Conservation (phyloP, 106 monocot genomes). For the Dendrobium chrysotoxum region DNA sequence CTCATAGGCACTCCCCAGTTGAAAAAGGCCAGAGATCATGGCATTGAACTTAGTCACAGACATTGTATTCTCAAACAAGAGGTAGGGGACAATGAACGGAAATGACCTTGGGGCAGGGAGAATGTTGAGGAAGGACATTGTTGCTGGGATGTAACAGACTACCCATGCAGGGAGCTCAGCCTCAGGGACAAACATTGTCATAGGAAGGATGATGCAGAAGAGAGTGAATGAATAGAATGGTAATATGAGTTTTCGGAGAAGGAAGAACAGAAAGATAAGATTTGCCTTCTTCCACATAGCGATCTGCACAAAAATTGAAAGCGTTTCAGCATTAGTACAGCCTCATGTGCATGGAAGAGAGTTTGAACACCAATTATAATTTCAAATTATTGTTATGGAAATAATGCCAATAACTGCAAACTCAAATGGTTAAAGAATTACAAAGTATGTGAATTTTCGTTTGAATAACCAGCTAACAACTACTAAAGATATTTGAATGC, state of each 20-base stretch:
- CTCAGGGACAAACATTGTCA: slow-evolving; percentile 99
- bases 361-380: background rate
- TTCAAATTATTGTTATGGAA: background rate
- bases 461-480: background rate
- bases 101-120: slow-evolving; percentile 81
- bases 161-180: slow-evolving; percentile 93
- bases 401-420: background rate
- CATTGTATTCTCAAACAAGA: slow-evolving; percentile 98
- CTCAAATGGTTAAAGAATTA: background rate
- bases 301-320: slow-evolving; percentile 44
- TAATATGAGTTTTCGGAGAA: slow-evolving; percentile 86
- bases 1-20: slow-evolving; percentile 81
- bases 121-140: slow-evolving; percentile 90
- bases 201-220: slow-evolving; percentile 95
- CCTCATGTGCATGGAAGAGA: background rate
- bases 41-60: slow-evolving; percentile 97
- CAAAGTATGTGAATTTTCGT: too few species aligned
- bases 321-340: background rate
- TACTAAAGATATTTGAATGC: background rate
- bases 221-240: slow-evolving; percentile 99
- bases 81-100: slow-evolving; percentile 94
- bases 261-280: slow-evolving; percentile 90
- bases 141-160: slow-evolving; percentile 86
- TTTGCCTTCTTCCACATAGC: slow-evolving; percentile 87
- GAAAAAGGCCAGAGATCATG: slow-evolving; percentile 92